Base-by-base conservation (phyloP, 768 basidiomycete species). In the Flagelloscypha sp. region DNA sequence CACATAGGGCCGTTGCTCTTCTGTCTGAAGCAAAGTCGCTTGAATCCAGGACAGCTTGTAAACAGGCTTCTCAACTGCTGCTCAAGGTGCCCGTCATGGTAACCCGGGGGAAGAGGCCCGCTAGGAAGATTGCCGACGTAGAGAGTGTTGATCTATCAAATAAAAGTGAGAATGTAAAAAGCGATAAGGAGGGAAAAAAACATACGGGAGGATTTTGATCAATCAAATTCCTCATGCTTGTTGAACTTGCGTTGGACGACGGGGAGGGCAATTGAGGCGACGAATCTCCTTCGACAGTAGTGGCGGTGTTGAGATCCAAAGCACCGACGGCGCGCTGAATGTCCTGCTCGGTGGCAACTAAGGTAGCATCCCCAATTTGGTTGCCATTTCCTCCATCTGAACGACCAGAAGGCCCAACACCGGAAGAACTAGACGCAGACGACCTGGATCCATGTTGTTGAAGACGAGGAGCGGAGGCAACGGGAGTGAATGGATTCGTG, bases 1-100 rank as follows among this genome's bases (percentile, higher is more conserved):
- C 95, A 98, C 93, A 98, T 98, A 6, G 94, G 94, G 1, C 95
- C 93, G 48, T 93, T 93, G 55, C 76, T 87, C 65, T 99, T 99
- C 52, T 94, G 90, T 35, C 93, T 71, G 66, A 92, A 98, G 51
- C 83, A 90, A 43, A 99, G 71, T 48, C 93, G 85, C 39, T 88
- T 82, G 61, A 80, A 99, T 2, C 95, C 95, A 3, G 76, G 72
- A 27, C 79, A 82, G 20, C 66, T 66, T 19, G 73, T 69, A 57
- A 99, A 99, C 30, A 95, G 62, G 24, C 79, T 77, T 38, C 89
- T 71, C 17, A 99, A 66, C 22, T 76, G 79, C 39, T 93, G 88
- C 58, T 99, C 93, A 2, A 99, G 71, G 49, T 80, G 76, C 46
- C 84, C 81, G 30, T 79, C 73, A 24, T 86, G 76, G 48, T 77